Base-by-base conservation (phyloP, 2,329 filamentous ascomycete species). In the Paraphoma chrysanthemicola region DNA sequence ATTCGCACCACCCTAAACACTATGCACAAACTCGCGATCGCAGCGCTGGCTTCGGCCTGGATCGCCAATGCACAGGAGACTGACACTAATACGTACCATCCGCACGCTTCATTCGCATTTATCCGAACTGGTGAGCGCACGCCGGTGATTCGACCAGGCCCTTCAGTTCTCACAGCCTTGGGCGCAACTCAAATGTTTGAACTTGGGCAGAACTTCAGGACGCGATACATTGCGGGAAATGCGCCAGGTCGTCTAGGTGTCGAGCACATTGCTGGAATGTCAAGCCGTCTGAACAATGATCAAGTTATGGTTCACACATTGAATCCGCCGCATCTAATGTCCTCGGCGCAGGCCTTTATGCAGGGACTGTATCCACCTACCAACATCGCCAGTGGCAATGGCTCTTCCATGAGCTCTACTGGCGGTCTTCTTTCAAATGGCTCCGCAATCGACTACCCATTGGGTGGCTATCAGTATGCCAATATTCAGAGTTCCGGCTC, bases 291-390 rank as follows among this genome's bases (percentile, higher is more conserved):
- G 29, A 69, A 82, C 54, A 72, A 79, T 43, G 71, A 80, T 16
- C 78, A 87, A 57, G 62, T 86, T 8, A 76, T 75, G 49, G 72
- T 85, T 10, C 70, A 81, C 45, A 78, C 85, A 0, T 70, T 79
- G 28, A 78, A 84, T 28, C 74, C 79, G 31, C 79, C 83, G 55
- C 80, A 79, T 52, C 77, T 80, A 2, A 68, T 81, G 33, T 81
- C 81, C 1, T 85, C 85, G 3, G 85, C 85, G 11, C 82, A 85
- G 62, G 85, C 86, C 2, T 88, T 88, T 64, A 80, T 88, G 78
- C 85, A 88, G 68, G 85, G 84, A 7, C 73, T 88, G 9, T 88
- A 87, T 67, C 86, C 86, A 33, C 84, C 85, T 1, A 70, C 73
- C 46, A 67, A 71, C 3, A 71, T 77, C 4, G 50, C 39, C n/a